Evolutionary conservation across 2,329 filamentous ascomycete genomes (phyloP), one percentile per base, ranked within the genome.

Genomic region (Dactylellina drechsleri): DNA sequence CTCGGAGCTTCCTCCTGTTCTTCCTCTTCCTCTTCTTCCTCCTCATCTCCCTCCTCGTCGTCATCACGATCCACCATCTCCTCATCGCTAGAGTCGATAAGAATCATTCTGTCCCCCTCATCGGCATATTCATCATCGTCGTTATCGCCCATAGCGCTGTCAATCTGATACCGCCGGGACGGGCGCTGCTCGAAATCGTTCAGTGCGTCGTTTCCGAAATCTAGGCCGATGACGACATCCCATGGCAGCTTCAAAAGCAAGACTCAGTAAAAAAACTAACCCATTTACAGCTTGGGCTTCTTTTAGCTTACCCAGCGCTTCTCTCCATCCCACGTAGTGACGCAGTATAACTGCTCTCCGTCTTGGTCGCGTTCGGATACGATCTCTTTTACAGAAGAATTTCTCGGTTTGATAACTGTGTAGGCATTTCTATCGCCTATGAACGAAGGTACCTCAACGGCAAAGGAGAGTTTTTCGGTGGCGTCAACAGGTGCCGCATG

Each of bases 201-300:
- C 13, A 75, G 45, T 10, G 58, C 64, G 41, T 67, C 54, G 18
- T 75, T 59, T 2, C 71, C 71, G 49, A 59, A 56, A 43, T 75
- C 64, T 53, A 75, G 41, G 18, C 71, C 64, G n/a, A 75, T 75
- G 15, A 75, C 40, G 13, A 23, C 16, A 20, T 75, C 71, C 71
- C 71, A 75, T 13, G 52, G 45, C 31, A 75, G 45, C 71, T 75
- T 43, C 13, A n/a, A 16, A 45, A 10, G 45, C 20, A 47, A 12
- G 23, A 57, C 20, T 47, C 13, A 47, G 43, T 47, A n/a, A 47
- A 8, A 28, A 10, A 47, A 8, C 16, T n/a, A n/a, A 2, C 4
- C 13, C 5, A 47, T 13, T 47, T 1, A 7, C 5, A 47, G 13
- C 13, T 13, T n/a, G 5, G 13, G 16, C n/a, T 28, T 36, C 10